Evolutionary conservation across 1,284 basidiomycete species (phyloP).

Genomic region (Leccinum holopus): DNA sequence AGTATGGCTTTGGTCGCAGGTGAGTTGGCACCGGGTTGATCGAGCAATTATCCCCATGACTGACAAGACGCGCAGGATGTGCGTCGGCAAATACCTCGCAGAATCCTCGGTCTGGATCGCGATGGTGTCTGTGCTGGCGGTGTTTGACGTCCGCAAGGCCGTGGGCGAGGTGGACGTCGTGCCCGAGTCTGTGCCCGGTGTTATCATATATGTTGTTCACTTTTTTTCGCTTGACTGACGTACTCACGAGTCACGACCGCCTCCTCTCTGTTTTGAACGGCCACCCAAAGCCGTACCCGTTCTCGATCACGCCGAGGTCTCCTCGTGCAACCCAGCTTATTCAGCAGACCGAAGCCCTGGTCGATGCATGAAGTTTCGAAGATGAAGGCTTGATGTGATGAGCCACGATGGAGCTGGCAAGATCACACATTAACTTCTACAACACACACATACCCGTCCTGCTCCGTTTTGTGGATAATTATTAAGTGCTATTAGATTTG

Average conservation of each 20-base stretch:
- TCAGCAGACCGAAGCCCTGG: conserved; percentile 15
- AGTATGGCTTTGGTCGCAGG: conserved; percentile 46
- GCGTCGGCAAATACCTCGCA: conserved; percentile 44
- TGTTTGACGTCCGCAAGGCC: conserved; percentile 38
- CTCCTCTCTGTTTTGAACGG: conserved; percentile 1
- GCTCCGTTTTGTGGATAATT: neutral
- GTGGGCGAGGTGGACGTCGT: conserved; percentile 35
- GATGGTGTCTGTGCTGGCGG: conserved; percentile 41
- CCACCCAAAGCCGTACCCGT: conserved; percentile 23
- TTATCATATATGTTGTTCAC: conserved; percentile 43
- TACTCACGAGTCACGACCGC: neutral
- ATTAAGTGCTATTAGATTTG: neutral
- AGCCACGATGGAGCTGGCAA: neutral
- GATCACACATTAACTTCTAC: neutral
- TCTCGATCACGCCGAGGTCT: conserved; percentile 32
- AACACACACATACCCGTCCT: neutral
- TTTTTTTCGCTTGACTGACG: neutral
- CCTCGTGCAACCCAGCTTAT: conserved; percentile 12
- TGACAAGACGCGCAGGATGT: conserved; percentile 33
- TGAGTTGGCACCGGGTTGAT: conserved; percentile 1
- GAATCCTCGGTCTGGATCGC: conserved; percentile 46
- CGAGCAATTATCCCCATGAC: neutral
- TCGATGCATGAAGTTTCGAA: neutral
- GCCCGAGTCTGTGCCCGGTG: conserved; percentile 50
- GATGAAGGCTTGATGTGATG: neutral